A percentile compares a stretch with the other conserved stretches of the same genome.
phyloP scores from a whole-genome alignment of 768 basidiomycete genomes.

The Trametes sanguinea region DNA sequence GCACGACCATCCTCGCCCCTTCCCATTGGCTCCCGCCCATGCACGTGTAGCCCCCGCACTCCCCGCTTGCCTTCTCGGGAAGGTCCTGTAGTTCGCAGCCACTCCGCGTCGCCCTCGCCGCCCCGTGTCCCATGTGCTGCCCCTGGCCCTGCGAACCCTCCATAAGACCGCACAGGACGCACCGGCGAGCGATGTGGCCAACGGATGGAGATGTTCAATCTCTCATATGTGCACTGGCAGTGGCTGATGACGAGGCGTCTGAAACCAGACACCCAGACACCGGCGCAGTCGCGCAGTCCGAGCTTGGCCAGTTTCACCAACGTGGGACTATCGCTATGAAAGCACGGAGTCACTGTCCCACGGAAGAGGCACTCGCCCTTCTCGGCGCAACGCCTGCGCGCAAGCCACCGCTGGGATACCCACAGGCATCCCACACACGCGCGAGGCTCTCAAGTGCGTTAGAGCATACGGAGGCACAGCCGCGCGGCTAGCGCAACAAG shows the following conservation, averaged over 20 bases:
- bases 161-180: no score
- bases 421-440: not conserved
- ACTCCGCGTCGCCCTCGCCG: no score
- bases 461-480: not conserved
- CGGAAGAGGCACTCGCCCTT: not conserved
- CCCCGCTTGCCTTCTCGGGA: slow-evolving; percentile 6
- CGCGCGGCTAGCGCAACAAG: not conserved
- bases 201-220: no score
- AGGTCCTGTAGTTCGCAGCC: slow-evolving; percentile 14
- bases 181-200: no score
- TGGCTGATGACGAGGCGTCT: no score
- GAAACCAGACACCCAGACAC: not conserved
- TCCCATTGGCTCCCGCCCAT: slow-evolving; percentile 30
- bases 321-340: slow-evolving; percentile 13
- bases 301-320: not conserved
- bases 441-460: not conserved
- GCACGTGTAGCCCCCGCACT: slow-evolving; percentile 28
- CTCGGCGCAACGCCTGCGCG: not conserved
- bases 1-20: slow-evolving; percentile 30
- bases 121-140: no score
- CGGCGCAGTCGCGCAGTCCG: not conserved
- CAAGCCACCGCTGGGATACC: not conserved
- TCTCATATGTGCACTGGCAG: no score
- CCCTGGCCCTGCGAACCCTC: no score
- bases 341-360: not conserved